Conservation (phyloP, 495 filamentous ascomycete genomes). For the Penicillium angulare region DNA sequence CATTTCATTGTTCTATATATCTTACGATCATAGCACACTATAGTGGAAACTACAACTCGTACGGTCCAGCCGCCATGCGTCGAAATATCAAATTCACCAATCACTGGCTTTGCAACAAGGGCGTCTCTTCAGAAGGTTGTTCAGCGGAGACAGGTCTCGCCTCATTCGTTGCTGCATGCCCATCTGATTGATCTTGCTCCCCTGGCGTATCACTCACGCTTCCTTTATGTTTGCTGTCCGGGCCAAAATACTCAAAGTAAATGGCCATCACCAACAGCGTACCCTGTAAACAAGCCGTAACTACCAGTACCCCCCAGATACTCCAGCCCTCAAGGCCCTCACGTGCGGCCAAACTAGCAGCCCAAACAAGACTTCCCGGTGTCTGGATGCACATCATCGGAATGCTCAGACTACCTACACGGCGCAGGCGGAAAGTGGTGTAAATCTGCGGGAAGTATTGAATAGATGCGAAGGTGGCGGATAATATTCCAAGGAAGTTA, state of each 20-base stretch:
- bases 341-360: constrained; percentile 75
- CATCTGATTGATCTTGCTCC: constrained; percentile 32
- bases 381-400: constrained; percentile 99
- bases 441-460: constrained; percentile 96
- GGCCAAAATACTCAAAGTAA: constrained; percentile 63
- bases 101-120: constrained; percentile 37
- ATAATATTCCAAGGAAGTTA: constrained; percentile 74
- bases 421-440: constrained; percentile 79
- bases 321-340: constrained; percentile 88
- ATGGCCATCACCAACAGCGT: constrained; percentile 77
- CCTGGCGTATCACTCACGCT: neutral
- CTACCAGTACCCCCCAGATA: constrained; percentile 83
- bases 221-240: constrained; percentile 31
- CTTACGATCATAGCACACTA: neutral
- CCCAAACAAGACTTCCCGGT: constrained; percentile 86
- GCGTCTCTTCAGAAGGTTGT: constrained; percentile 47
- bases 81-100: neutral
- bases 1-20: neutral
- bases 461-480: constrained; percentile 74
- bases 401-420: constrained; percentile 85
- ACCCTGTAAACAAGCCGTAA: constrained; percentile 86
- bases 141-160: constrained; percentile 27
- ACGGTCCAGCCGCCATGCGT: neutral
- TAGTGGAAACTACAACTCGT: neutral
- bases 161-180: constrained; percentile 14